Percentiles rank a stretch among this genome's conserved stretches.
These are phyloP conservation scores for Ceratonia siliqua DNA, from an alignment of 306 rosid genomes.

Conservation along the genomic window DNA sequence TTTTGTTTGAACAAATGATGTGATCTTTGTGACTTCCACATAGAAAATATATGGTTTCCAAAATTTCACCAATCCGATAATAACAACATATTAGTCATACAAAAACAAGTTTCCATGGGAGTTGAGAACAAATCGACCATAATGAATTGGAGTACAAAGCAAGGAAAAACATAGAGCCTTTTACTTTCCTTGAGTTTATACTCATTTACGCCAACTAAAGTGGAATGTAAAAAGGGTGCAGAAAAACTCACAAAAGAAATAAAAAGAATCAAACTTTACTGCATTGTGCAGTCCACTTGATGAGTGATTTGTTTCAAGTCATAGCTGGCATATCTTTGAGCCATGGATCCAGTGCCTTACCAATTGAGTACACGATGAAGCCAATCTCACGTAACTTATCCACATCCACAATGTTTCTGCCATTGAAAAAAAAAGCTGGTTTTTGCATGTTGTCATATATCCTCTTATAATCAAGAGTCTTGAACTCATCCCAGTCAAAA, in stretches of 20 bases:
- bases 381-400: slow-evolving; percentile 80
- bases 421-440: slow-evolving; percentile 86
- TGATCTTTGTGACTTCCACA: too few species aligned
- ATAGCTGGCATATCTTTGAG: slow-evolving; percentile 93
- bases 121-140: slow-evolving; percentile 32
- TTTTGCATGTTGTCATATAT: slow-evolving; percentile 81
- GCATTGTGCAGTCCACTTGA: slow-evolving; percentile 27
- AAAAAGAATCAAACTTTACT: slow-evolving; percentile 52
- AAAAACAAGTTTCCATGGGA: slow-evolving; percentile 46
- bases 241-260: slow-evolving; percentile 31
- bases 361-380: slow-evolving; percentile 85
- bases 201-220: slow-evolving; percentile 40
- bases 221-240: slow-evolving; percentile 35
- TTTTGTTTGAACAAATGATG: too few species aligned
- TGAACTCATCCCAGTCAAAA: slow-evolving; percentile 95
- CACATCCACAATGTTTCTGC: slow-evolving; percentile 63
- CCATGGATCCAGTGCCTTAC: slow-evolving; percentile 91
- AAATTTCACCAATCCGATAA: slow-evolving; percentile 31
- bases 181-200: slow-evolving; percentile 50
- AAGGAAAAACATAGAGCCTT: slow-evolving; percentile 48
- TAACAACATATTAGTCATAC: slow-evolving; percentile 39
- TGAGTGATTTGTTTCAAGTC: slow-evolving; percentile 52
- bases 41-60: slow-evolving; percentile 7
- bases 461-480: slow-evolving; percentile 76
- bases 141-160: slow-evolving; percentile 39